These are phyloP conservation scores for Pseudohalonectria lignicola DNA, from an alignment of 2,329 filamentous ascomycete genomes.

Conservation along the genomic window DNA sequence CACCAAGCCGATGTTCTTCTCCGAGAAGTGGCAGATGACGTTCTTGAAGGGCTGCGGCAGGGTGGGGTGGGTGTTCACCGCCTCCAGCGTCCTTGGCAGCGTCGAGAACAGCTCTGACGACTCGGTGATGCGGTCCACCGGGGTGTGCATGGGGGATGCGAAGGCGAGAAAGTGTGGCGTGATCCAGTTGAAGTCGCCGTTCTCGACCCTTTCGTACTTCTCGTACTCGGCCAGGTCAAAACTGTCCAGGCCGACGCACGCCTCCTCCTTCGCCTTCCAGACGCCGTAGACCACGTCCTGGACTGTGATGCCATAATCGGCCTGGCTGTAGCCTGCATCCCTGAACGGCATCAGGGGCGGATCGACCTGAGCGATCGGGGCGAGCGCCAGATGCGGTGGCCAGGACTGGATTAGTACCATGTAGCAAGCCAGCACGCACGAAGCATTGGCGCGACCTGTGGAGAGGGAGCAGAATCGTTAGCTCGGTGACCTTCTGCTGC, in stretches of 20 bases:
- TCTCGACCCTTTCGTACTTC: constrained; percentile 87
- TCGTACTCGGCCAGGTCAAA: constrained; percentile 98
- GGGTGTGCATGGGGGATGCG: constrained; percentile 80
- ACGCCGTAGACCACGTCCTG: constrained; percentile 98
- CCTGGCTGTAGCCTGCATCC: constrained; percentile 96
- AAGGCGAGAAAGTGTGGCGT: constrained; percentile 93
- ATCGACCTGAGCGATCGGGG: constrained; percentile 92
- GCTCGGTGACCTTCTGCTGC: too few species aligned
- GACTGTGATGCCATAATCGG: constrained; percentile 89
- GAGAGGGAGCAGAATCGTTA: background rate
- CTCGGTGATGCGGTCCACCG: constrained; percentile 60
- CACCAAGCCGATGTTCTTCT: constrained; percentile 82
- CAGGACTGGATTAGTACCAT: constrained; percentile 98
- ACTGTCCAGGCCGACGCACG: constrained; percentile 80
- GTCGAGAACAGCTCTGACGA: constrained; percentile 63
- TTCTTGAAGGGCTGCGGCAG: constrained; percentile 91
- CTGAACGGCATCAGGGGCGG: constrained; percentile 98
- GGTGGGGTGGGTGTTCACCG: constrained; percentile 57
- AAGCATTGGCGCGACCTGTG: constrained; percentile 81
- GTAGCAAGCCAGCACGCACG: constrained; percentile 91
- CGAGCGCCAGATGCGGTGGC: constrained; percentile 90
- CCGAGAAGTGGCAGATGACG: constrained; percentile 78
- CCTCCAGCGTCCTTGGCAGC: constrained; percentile 65
- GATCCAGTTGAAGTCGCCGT: constrained; percentile 99
- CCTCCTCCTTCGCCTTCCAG: constrained; percentile 97